phyloP scores from a whole-genome alignment of 805 yeast genomes.

The Starmera pachycereana region DNA sequence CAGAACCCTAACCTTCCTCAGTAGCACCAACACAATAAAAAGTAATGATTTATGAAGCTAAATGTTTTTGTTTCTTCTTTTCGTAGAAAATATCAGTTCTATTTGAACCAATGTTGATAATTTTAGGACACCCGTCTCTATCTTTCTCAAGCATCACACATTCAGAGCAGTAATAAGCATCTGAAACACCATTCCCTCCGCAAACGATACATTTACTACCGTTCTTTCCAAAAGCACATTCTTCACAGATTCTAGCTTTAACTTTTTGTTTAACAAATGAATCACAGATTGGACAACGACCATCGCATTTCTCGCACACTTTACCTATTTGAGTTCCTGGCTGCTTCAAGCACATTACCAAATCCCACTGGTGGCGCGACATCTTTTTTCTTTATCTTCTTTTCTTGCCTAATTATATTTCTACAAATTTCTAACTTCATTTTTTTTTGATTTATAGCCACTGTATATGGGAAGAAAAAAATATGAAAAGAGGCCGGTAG shows the following conservation, averaged over 20 bases:
- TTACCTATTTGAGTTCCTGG: slow-evolving; percentile 68
- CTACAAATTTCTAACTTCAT: no score
- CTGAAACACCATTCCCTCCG: slow-evolving; percentile 50
- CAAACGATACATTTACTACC: slow-evolving; percentile 71
- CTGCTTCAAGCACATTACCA: slow-evolving; percentile 73
- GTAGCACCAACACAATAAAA: not conserved
- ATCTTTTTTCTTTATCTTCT: slow-evolving; percentile 23
- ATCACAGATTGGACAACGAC: slow-evolving; percentile 85
- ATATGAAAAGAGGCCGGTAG: no score
- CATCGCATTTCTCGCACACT: slow-evolving; percentile 82
- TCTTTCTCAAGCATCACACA: slow-evolving; percentile 73
- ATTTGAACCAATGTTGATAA: slow-evolving; percentile 71
- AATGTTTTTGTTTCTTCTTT: slow-evolving; percentile 28
- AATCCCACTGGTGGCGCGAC: slow-evolving; percentile 87
- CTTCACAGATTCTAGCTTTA: slow-evolving; percentile 68
- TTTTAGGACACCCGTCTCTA: slow-evolving; percentile 88
- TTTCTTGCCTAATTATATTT: not conserved
- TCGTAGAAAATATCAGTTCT: slow-evolving; percentile 58
- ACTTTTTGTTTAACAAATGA: slow-evolving; percentile 66
- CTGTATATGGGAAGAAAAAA: no score
- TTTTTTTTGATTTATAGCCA: no score
- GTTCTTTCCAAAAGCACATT: slow-evolving; percentile 66
- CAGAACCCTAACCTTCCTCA: not conserved
- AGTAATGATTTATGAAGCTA: slow-evolving; percentile 1
- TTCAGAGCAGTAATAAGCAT: slow-evolving; percentile 78